Base-by-base conservation (phyloP, 768 basidiomycete species). In the Hydnomerulius pinastri region DNA sequence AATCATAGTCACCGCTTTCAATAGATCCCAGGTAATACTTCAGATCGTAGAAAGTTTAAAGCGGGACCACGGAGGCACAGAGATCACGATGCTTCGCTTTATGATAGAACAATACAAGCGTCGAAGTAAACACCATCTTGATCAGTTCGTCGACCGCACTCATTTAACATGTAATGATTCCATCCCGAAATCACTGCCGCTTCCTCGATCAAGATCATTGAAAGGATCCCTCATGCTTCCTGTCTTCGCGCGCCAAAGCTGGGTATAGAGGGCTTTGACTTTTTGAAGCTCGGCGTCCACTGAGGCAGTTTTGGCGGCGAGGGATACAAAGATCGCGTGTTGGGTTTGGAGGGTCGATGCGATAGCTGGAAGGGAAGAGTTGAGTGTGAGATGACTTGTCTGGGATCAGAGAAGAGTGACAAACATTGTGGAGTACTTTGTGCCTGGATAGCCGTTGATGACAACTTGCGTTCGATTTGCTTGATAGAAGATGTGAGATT, bases 141-240 rank as follows among this genome's bases (percentile, higher is more conserved):
- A n/a, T n/a, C n/a, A n/a, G n/a, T n/a, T n/a, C n/a, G n/a, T n/a
- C 49, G 44, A 60, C 9, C 17, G 5, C n/a, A 15, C 15, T 62
- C 40, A 67, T 15, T 53, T 51, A 39, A 63, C 38, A 6, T 52
- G 63, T 42, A 68, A 38, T 0, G 66, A 59, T 24, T 68, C 67
- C 57, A 81, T 60, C 32, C 79, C 79, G 39, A 80, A 74, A 40
- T 79, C 79, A 13, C 64, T 63, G 10, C 69, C 71, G 30, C 49
- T 62, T 2, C 72, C 71, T n/a, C 72, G 68, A 51, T 71, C 71
- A 23, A 68, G 61, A 27, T 76, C 75, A 56, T 85, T 82, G 63
- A 92, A 93, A 7, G 91, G 91, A 65, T 92, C 90, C 51, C 90
- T 75, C 67, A 85, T 83, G 58, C 89, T 92, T 25, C 90, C 90